phyloP scores from a whole-genome alignment of 768 basidiomycete genomes.

The Collybiopsis luxurians region DNA sequence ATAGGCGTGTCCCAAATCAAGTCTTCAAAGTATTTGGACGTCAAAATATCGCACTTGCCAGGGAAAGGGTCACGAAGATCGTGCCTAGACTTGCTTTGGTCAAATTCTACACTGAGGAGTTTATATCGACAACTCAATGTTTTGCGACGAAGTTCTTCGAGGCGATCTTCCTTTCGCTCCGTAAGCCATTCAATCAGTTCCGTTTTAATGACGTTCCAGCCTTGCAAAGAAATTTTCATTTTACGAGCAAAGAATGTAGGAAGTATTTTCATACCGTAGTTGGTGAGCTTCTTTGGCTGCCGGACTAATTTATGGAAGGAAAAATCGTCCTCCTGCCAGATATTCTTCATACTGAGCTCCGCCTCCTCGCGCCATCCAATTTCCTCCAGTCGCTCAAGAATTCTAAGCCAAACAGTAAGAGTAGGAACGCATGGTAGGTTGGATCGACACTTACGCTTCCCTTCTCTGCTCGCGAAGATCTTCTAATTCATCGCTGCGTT shows the following conservation, averaged over 20 bases:
- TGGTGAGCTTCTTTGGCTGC: background rate
- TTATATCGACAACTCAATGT: background rate
- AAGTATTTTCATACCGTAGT: background rate
- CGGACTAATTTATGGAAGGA: background rate
- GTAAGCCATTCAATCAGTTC: background rate
- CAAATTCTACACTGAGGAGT: background rate
- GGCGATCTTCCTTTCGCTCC: background rate
- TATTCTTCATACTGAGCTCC: background rate
- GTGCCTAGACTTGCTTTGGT: background rate
- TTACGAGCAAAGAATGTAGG: no score
- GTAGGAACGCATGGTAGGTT: background rate
- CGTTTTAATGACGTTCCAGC: background rate
- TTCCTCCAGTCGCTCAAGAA: background rate
- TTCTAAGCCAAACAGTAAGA: background rate
- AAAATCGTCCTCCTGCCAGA: background rate
- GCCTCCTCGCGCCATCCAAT: slow-evolving; percentile 5
- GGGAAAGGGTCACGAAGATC: background rate
- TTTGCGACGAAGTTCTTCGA: background rate
- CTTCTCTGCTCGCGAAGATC: background rate
- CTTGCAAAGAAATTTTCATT: background rate
- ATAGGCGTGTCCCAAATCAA: background rate
- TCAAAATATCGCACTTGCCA: background rate
- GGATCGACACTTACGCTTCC: background rate
- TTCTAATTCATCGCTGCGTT: background rate
- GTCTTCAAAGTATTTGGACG: background rate